Percentiles rank a stretch among this genome's conserved stretches.
phyloP scores from a whole-genome alignment of 306 rosid species.

The Gastrolobium villosum region DNA sequence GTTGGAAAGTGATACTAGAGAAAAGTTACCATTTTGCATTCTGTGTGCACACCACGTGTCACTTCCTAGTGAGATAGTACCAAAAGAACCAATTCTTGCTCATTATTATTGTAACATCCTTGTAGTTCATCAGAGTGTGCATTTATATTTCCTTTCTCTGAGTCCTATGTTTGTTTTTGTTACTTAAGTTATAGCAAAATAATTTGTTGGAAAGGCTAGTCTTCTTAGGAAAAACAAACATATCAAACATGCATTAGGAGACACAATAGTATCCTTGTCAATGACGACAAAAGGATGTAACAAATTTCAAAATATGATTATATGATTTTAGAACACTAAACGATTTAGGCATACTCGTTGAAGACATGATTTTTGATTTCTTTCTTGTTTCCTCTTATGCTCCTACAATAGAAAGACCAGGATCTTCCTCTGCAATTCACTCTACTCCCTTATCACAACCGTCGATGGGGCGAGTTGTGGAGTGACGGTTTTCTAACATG shows the following conservation, averaged over 20 bases:
- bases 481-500: too few species aligned
- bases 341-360: too few species aligned
- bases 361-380: too few species aligned
- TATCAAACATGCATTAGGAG: not conserved
- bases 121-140: not conserved
- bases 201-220: not conserved
- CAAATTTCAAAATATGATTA: too few species aligned
- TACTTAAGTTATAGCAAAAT: not conserved
- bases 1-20: not conserved
- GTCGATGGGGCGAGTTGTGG: too few species aligned
- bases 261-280: not conserved
- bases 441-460: too few species aligned
- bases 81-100: not conserved
- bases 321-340: too few species aligned
- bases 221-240: not conserved
- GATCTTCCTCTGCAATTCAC: too few species aligned
- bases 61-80: not conserved
- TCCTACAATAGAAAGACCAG: too few species aligned
- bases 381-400: too few species aligned
- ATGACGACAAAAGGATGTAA: not conserved
- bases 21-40: not conserved
- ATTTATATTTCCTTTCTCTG: not conserved
- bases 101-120: not conserved
- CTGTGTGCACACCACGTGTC: not conserved
- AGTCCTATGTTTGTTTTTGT: not conserved